Evolutionary conservation across 2,329 filamentous ascomycete genomes (phyloP), one percentile per base, ranked within the genome.

Genomic region (Colletotrichum higginsianum): DNA sequence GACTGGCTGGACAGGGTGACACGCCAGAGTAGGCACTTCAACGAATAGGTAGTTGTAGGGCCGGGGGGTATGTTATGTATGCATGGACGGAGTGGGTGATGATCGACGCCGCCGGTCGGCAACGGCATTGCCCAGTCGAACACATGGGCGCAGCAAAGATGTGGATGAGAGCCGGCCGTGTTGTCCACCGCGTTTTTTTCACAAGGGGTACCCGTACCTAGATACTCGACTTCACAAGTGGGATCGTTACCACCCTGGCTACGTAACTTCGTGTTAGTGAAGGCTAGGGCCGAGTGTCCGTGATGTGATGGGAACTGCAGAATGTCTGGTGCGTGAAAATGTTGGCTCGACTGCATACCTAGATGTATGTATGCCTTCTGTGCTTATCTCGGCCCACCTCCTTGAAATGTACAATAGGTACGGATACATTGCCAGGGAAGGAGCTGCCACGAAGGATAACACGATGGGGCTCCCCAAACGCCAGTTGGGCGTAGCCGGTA

Each of bases 101-200:
- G 65, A 67, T 67, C 57, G 40, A 38, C 65, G 40, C 7, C 18
- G 23, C n/a, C 23, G 65, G 62, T 67, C 65, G 65, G 47, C 65
- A 55, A 38, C 16, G 49, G 47, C 4, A 55, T 62, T 67, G 55
- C 47, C 47, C 47, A 56, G 49, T 49, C 21, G 49, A 47, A 35
- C 40, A 66, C 12, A 35, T 38, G 42, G 13, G 55, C 35, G 18
- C 40, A 23, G 23, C 56, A n/a, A 46, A 44, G 42, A 44, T 44
- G 42, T 44, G 12, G 6, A 13, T 35, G 30, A 35, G 1, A 35
- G 30, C 35, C 8, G 35, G 35, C 35, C 8, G 35, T 38, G 35
- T 38, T 38, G 35, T 38, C 8, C 8, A 11, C 35, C 2, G 35
- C 9, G 35, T 11, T 38, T 38, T 38, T 38, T 9, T 35, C 30